Evolutionary conservation across 2,329 filamentous ascomycete species (phyloP).

Genomic region (Teratosphaeria zuluensis): DNA sequence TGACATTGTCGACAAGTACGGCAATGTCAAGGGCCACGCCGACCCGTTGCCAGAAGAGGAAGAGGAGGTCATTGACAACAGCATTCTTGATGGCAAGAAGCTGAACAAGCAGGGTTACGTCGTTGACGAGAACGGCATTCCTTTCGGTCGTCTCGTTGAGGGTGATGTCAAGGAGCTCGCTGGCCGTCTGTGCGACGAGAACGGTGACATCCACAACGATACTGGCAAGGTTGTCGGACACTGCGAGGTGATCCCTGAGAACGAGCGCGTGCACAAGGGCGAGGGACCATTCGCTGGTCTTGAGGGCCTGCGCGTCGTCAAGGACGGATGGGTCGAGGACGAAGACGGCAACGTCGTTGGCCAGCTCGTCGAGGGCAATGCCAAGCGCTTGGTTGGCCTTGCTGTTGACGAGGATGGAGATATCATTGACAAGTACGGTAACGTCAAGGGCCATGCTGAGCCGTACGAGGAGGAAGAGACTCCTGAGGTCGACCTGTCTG

Average conservation of each 20-base stretch:
- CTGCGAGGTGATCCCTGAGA: conserved; percentile 57
- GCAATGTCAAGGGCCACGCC: conserved; percentile 52
- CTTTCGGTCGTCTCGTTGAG: conserved; percentile 55
- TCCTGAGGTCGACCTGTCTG: conserved; percentile 44
- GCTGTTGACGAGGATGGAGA: conserved; percentile 55
- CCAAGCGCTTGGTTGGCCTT: conserved; percentile 50
- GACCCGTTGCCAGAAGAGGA: conserved; percentile 40
- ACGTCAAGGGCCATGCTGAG: conserved; percentile 52
- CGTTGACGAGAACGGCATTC: conserved; percentile 40
- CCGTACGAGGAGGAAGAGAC: conserved; percentile 37
- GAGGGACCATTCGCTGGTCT: conserved; percentile 43
- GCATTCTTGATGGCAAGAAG: conserved; percentile 35
- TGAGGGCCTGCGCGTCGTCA: conserved; percentile 38
- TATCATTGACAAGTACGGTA: conserved; percentile 52
- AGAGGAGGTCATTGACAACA: conserved; percentile 34
- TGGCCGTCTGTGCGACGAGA: conserved; percentile 61
- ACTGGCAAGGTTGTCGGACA: conserved; percentile 60
- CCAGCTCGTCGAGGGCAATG: conserved; percentile 47
- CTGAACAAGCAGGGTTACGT: conserved; percentile 43
- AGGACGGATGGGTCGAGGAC: conserved; percentile 40
- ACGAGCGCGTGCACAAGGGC: conserved; percentile 46
- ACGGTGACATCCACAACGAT: conserved; percentile 64
- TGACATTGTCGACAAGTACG: conserved; percentile 52
- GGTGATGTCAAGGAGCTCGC: conserved; percentile 54
- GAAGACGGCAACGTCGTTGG: conserved; percentile 44